Percentiles rank a stretch among this genome's conserved stretches.
These are phyloP conservation scores for Bondarzewia mesenterica DNA, from an alignment of 1,284 basidiomycete genomes.

Conservation along the genomic window DNA sequence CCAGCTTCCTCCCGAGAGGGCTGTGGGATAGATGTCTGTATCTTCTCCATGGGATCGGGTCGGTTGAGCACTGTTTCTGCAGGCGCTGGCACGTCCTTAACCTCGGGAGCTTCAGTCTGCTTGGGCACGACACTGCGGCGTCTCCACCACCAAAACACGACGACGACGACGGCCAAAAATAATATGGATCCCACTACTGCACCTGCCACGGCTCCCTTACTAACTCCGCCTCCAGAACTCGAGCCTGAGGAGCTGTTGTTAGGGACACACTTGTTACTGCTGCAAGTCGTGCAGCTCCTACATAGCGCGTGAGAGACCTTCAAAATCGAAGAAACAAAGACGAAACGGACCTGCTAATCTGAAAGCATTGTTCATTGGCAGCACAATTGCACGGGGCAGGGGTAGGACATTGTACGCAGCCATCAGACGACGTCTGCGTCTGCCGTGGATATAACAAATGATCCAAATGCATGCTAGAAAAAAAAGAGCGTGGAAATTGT, in stretches of 20 bases:
- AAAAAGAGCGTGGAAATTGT: constrained; percentile 9
- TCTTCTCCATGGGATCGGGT: constrained; percentile 69
- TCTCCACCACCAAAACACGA: constrained; percentile 57
- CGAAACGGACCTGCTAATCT: constrained; percentile 45
- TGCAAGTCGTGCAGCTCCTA: constrained; percentile 53
- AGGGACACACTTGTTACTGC: constrained; percentile 38
- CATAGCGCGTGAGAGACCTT: constrained; percentile 9
- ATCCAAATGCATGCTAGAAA: constrained; percentile 40
- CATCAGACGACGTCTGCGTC: constrained; percentile 10
- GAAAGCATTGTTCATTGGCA: constrained; percentile 46
- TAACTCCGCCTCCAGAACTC: constrained; percentile 38
- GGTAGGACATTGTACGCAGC: constrained; percentile 24
- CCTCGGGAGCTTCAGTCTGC: constrained; percentile 22
- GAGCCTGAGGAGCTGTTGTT: constrained; percentile 15
- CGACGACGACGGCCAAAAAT: constrained; percentile 43
- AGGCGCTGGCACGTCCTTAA: constrained; percentile 61
- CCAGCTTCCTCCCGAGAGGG: constrained; percentile 22
- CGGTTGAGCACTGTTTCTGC: constrained; percentile 70
- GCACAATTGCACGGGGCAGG: constrained; percentile 45
- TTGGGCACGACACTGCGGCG: constrained; percentile 30
- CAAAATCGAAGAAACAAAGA: constrained; percentile 9
- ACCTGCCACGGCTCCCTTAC: constrained; percentile 66
- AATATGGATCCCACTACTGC: constrained; percentile 57
- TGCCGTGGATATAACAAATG: constrained; percentile 35
- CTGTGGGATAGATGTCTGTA: constrained; percentile 17